Evolutionary conservation across 1,139 yeast species (phyloP), one percentile per base, ranked within the genome.

Genomic region (Yarrowia galli): DNA sequence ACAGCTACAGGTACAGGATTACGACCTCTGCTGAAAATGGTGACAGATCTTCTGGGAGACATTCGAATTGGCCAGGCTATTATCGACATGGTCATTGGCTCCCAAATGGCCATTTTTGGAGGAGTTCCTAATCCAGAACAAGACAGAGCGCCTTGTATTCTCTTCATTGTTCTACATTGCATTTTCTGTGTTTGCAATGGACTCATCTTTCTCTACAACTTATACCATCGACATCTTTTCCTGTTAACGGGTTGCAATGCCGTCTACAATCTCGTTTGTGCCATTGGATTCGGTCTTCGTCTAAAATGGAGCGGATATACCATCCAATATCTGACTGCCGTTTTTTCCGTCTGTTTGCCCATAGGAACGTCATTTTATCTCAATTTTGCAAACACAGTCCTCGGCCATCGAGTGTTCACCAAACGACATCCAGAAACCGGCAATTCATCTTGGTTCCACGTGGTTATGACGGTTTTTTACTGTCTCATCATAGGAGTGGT

Each of bases 371-470:
- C 0, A 80, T 85, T 71, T 87, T 43, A 43, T n/a, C 51, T 58
- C 16, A 58, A 58, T 7, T 58, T 58, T 6, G 20, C 28, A 32
- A 58, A 88, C 74, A 83, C 89, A 77, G 84, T 89, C 56, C 79
- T 90, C 70, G 92, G 92, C 6, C 95, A 89, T 76, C 83, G 96
- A 72, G 81, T 89, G 58, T 89, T 89, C 78, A 89, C 93, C 10
- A 89, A 95, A 92, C 81, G 91, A 74, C 96, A 90, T 75, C 96
- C 96, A 3, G 89, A 87, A 64, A 85, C 89, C 38, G 96, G 95
- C 68, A 82, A 87, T 25, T 77, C 85, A 60, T 79, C 76, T 68
- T 73, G 83, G 61, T 87, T 89, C 74, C 86, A 89, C 86, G 71
- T 72, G 18, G 69, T 80, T 53, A 87, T 89, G 89, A 74, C 83